Conservation (phyloP, 371 early-diverging fungal species). For the Mortierella sp. region DNA sequence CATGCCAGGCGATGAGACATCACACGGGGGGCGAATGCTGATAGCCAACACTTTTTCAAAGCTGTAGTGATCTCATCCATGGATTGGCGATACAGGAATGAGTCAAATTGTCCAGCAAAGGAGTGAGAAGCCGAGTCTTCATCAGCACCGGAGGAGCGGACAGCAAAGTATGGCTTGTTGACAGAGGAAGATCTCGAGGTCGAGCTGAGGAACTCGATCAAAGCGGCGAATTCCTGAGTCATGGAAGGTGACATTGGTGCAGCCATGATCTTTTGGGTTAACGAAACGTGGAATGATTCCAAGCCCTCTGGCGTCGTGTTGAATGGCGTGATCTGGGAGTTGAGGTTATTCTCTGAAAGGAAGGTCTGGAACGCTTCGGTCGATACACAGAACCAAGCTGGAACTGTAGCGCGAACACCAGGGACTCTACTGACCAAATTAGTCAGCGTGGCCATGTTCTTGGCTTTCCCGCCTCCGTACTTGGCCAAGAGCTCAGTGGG, state of each 20-base stretch:
- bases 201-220: conserved; percentile 28
- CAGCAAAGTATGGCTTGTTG: conserved; percentile 49
- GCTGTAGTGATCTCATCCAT: conserved; percentile 49
- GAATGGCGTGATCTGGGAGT: conserved; percentile 38
- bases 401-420: conserved; percentile 42
- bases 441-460: conserved; percentile 51
- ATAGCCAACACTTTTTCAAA: conserved; percentile 53
- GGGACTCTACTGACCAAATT: conserved; percentile 38
- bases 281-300: conserved; percentile 33
- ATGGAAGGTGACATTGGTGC: conserved; percentile 35
- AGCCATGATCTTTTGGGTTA: conserved; percentile 42
- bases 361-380: conserved; percentile 52
- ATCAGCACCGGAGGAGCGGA: conserved; percentile 55
- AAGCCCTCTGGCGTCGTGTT: conserved; percentile 42
- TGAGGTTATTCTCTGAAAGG: conserved; percentile 32
- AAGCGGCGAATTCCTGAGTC: conserved; percentile 30
- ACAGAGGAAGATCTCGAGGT: conserved; percentile 16
- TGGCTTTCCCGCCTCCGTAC: conserved; percentile 52
- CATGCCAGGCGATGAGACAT: conserved; percentile 53
- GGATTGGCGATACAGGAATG: conserved; percentile 51
- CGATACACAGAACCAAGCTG: conserved; percentile 53
- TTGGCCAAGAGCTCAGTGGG: conserved; percentile 23
- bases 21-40: conserved; percentile 54
- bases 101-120: conserved; percentile 56
- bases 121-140: conserved; percentile 55